Evolutionary conservation across 805 yeast species (phyloP), one percentile per base, ranked within the genome.

Genomic region (Yarrowia porcina): DNA sequence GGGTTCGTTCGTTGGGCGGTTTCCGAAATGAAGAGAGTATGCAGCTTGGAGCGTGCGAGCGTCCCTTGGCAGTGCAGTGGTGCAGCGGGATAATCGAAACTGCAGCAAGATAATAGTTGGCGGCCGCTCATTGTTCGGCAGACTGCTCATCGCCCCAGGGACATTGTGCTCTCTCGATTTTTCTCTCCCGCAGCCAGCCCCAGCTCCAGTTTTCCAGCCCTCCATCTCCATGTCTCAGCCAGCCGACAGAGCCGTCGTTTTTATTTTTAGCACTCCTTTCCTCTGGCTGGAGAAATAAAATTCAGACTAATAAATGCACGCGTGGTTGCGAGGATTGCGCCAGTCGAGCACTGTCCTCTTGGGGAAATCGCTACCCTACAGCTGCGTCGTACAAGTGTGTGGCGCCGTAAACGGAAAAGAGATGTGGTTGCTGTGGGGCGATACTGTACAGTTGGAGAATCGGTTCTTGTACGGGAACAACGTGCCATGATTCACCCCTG

Each of bases 11-110:
- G 15, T n/a, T 17, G 50, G 33, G 35, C 23, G n/a, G n/a, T 27
- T 21, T 4, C 35, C 32, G 28, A 25, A 25, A 25, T 25, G 28
- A 28, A 18, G 17, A 8, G 21, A 3, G 35, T 15, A 27, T 45
- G 52, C 52, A 45, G 50, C 17, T 7, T 25, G 18, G 52, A 45
- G 52, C 52, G 25, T 18, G n/a, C 1, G 25, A 15, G 36, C 25
- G 30, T 28, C 36, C n/a, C 52, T 45, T 45, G 52, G 52, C 52
- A 9, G 36, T 45, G 52, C 52, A 45, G 52, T 30, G 13, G 52
- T 30, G 52, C 52, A 45, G 36, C 4, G 15, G 52, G 30, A 45
- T 36, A 41, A 41, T 41, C 6, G 18, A 4, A 7, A 15, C 27
- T 15, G 28, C n/a, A 12, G 5, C 49, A 25, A 25, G 28, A 8